phyloP scores from a whole-genome alignment of 2,329 filamentous ascomycete species.

The Penicillium hesseltinei region DNA sequence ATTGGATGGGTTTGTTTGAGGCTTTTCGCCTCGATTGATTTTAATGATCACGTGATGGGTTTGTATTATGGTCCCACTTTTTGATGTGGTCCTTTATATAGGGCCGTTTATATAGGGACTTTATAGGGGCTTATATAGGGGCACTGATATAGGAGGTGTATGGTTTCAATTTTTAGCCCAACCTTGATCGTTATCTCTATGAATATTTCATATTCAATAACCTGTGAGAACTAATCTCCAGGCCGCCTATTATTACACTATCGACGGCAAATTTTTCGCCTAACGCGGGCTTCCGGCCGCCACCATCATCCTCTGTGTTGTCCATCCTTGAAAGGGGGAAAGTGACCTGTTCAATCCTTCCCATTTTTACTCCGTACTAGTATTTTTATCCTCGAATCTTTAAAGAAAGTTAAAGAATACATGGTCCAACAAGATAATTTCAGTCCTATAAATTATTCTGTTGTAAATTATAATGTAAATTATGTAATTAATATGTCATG shows the following conservation, averaged over 20 bases:
- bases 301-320: background rate
- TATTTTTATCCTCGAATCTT: no score
- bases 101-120: background rate
- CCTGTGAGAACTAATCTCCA: no score
- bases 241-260: background rate
- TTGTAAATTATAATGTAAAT: background rate
- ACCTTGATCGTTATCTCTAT: background rate
- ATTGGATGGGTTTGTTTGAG: background rate
- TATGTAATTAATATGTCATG: background rate
- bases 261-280: background rate
- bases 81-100: background rate
- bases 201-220: no score
- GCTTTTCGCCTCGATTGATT: slow-evolving; percentile 4
- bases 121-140: background rate
- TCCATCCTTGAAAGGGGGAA: background rate
- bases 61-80: background rate
- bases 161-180: background rate
- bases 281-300: background rate
- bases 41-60: background rate
- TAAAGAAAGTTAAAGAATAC: no score
- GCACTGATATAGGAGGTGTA: background rate
- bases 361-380: background rate
- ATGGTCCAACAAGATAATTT: background rate
- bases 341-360: background rate
- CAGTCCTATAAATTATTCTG: background rate